A percentile compares a stretch with the other conserved stretches of the same genome.
phyloP scores from a whole-genome alignment of 345 rosid genomes.

The Turritis glabra region DNA sequence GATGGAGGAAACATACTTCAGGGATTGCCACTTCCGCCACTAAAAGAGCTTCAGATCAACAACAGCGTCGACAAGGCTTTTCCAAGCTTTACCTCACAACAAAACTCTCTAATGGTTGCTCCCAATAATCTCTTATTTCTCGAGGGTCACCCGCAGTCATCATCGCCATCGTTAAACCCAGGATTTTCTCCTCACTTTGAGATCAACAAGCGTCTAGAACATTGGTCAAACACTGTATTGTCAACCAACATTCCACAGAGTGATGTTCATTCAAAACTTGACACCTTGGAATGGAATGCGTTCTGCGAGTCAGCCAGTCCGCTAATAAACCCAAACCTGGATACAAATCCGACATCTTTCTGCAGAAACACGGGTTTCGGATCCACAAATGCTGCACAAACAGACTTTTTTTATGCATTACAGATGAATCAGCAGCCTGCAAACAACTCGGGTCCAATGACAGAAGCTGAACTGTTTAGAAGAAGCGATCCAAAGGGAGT shows the following conservation, averaged over 20 bases:
- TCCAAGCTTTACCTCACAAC: constrained; percentile 24
- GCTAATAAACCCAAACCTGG: constrained; percentile 27
- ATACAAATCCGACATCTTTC: constrained; percentile 39
- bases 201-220: constrained; percentile 46
- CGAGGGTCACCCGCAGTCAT: constrained; percentile 42
- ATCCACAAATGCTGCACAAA: constrained; percentile 40
- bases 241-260: constrained; percentile 21
- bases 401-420: constrained; percentile 33
- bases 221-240: constrained; percentile 52
- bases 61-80: constrained; percentile 21
- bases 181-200: constrained; percentile 20
- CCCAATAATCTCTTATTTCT: constrained; percentile 46
- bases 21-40: constrained; percentile 39
- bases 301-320: constrained; percentile 36
- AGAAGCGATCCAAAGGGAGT: constrained; percentile 38
- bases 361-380: constrained; percentile 41
- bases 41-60: constrained; percentile 51
- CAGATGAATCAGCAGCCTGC: constrained; percentile 36
- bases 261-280: constrained; percentile 36
- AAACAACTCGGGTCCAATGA: constrained; percentile 35
- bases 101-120: constrained; percentile 40
- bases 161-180: constrained; percentile 36
- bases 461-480: constrained; percentile 36
- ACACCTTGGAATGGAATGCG: constrained; percentile 47
- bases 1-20: constrained; percentile 28